These are phyloP conservation scores for Papiliotrema terrestris DNA, from an alignment of 1,284 basidiomycete genomes.

Conservation along the genomic window DNA sequence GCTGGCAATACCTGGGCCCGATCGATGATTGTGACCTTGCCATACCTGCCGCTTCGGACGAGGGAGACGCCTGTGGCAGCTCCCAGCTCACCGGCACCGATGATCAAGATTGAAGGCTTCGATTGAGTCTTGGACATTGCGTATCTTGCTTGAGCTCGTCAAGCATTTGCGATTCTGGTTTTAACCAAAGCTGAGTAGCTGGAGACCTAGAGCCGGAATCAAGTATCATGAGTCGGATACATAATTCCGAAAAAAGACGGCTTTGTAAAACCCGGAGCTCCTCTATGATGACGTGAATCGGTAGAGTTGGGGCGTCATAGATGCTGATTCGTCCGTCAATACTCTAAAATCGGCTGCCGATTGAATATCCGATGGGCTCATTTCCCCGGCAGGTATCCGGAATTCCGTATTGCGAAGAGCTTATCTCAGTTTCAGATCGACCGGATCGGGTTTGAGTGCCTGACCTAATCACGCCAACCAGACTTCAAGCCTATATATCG, in stretches of 20 bases:
- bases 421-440: no score
- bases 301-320: background rate
- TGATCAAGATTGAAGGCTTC: constrained; percentile 57
- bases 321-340: no score
- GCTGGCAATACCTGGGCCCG: constrained; percentile 64
- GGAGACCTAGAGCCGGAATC: background rate
- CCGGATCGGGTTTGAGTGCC: no score
- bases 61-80: constrained; percentile 75
- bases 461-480: no score
- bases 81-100: constrained; percentile 84
- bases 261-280: background rate
- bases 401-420: no score
- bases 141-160: background rate
- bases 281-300: background rate
- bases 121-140: background rate
- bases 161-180: background rate
- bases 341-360: no score
- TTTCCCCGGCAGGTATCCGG: no score
- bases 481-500: background rate
- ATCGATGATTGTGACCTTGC: constrained; percentile 67
- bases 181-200: background rate
- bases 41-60: constrained; percentile 59
- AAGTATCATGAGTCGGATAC: background rate
- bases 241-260: background rate
- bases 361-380: no score